phyloP scores from a whole-genome alignment of 2,329 filamentous ascomycete genomes.

The Macroventuria anomochaeta region DNA sequence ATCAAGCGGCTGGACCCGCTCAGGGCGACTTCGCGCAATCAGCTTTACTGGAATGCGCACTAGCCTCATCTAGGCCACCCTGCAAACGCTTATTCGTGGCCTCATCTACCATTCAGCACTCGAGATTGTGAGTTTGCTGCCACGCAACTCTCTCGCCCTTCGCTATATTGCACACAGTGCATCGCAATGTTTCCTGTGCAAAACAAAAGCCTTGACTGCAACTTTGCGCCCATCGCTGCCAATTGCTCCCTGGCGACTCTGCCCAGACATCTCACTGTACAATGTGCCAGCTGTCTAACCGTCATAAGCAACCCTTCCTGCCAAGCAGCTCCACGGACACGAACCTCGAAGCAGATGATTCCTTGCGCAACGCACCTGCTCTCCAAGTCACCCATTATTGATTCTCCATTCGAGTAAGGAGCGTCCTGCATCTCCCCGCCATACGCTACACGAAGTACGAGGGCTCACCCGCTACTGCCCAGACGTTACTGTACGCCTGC shows the following conservation, averaged over 20 bases:
- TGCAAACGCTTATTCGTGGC: conserved; percentile 14
- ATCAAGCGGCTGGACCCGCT: conserved; percentile 18
- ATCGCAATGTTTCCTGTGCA: conserved; percentile 4
- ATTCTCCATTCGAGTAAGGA: conserved; percentile 4
- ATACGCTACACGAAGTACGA: conserved; percentile 14
- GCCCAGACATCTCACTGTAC: conserved; percentile 5
- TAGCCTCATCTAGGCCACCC: conserved; percentile 2
- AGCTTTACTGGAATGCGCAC: background rate
- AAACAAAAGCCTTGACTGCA: conserved; percentile 2
- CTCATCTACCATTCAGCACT: conserved; percentile 2
- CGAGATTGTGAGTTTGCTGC: conserved; percentile 7
- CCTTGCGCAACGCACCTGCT: conserved; percentile 16
- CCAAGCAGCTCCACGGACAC: conserved; percentile 15
- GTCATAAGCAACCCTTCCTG: conserved; percentile 7
- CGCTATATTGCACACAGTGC: background rate
- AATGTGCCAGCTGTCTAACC: conserved; percentile 4
- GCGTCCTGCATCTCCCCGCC: conserved; percentile 6
- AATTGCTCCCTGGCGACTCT: conserved; percentile 1
- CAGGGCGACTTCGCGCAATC: conserved; percentile 14
- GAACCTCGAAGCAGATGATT: conserved; percentile 7
- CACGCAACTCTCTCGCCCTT: background rate
- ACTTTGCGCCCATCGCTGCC: conserved; percentile 4
- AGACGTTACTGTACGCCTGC: conserved; percentile 12
- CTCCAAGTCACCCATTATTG: conserved; percentile 5
- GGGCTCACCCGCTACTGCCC: conserved; percentile 12